Evolutionary conservation across 2,329 filamentous ascomycete genomes (phyloP).

Genomic region (Trichothecium sympodiale): DNA sequence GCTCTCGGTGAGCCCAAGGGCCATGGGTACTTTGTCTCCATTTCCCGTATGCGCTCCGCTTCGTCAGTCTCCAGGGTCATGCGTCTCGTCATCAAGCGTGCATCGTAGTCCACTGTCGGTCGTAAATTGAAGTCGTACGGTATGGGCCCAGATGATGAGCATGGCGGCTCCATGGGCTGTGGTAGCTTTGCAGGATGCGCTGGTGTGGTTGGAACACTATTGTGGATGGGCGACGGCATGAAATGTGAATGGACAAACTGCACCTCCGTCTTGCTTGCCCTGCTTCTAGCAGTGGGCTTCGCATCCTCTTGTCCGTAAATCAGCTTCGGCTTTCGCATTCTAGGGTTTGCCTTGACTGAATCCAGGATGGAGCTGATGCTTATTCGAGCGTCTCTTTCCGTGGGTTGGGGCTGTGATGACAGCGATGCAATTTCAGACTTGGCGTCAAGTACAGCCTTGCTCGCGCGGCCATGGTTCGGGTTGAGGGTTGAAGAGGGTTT

Average conservation of each 20-base stretch:
- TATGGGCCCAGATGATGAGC: conserved; percentile 11
- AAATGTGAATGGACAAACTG: no score
- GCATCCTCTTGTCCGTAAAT: conserved; percentile 27
- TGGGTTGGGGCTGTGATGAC: conserved; percentile 2
- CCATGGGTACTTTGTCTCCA: no score
- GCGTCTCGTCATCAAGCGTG: no score
- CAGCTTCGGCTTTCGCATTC: conserved; percentile 34
- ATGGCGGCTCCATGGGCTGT: conserved; percentile 16
- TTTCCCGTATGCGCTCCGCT: no score
- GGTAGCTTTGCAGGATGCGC: background rate
- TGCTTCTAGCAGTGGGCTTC: conserved; percentile 8
- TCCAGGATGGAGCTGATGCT: conserved; percentile 33
- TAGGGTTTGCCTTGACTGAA: conserved; percentile 37
- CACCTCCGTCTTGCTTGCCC: conserved; percentile 2
- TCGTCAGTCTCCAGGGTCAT: no score
- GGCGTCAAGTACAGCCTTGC: conserved; percentile 6
- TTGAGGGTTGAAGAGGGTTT: conserved; percentile 21
- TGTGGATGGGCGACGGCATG: background rate
- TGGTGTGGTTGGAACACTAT: background rate
- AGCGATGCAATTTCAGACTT: background rate
- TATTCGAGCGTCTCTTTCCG: conserved; percentile 2
- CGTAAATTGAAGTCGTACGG: background rate
- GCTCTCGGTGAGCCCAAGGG: no score
- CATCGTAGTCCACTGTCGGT: no score
- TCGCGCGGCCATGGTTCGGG: conserved; percentile 22